Evolutionary conservation across 2,329 filamentous ascomycete genomes (phyloP).

Genomic region (Trichophyton simii): DNA sequence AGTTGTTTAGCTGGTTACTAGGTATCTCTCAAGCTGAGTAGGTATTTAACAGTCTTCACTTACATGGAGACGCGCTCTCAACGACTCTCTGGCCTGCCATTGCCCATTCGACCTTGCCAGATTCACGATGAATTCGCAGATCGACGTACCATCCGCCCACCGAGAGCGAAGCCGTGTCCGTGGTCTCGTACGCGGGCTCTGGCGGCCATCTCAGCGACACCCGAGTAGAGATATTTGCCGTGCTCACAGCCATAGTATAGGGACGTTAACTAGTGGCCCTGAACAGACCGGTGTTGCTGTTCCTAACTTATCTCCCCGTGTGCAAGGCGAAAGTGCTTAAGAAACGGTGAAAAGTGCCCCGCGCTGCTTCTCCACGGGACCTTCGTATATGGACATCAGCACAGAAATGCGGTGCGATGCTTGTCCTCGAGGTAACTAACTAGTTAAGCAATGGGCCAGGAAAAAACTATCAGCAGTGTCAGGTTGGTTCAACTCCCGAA

Average conservation of each 20-base stretch:
- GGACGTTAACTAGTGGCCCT: not conserved
- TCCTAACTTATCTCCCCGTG: no score
- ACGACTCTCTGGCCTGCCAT: constrained; percentile 32
- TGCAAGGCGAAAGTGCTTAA: not conserved
- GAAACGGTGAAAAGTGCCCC: not conserved
- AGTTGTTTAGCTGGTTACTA: no score
- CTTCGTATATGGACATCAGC: not conserved
- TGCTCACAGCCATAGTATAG: not conserved
- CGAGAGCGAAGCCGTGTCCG: constrained; percentile 33
- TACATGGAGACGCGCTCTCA: constrained; percentile 25
- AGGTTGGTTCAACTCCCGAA: no score
- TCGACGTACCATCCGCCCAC: constrained; percentile 35
- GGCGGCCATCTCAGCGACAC: constrained; percentile 34
- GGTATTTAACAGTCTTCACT: constrained; percentile 3
- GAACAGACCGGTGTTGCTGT: no score
- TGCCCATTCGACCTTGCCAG: constrained; percentile 31
- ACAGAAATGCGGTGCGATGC: not conserved
- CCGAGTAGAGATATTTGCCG: constrained; percentile 24
- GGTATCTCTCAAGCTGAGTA: no score
- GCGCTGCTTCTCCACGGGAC: not conserved
- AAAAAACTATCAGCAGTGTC: no score
- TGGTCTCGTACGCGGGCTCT: constrained; percentile 30
- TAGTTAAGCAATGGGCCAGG: no score
- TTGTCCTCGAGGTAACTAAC: no score
- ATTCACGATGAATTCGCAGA: constrained; percentile 28